These are phyloP conservation scores for Blepharisma japonicum DNA, from an alignment of 73 alveolate genomes.

Conservation along the genomic window DNA sequence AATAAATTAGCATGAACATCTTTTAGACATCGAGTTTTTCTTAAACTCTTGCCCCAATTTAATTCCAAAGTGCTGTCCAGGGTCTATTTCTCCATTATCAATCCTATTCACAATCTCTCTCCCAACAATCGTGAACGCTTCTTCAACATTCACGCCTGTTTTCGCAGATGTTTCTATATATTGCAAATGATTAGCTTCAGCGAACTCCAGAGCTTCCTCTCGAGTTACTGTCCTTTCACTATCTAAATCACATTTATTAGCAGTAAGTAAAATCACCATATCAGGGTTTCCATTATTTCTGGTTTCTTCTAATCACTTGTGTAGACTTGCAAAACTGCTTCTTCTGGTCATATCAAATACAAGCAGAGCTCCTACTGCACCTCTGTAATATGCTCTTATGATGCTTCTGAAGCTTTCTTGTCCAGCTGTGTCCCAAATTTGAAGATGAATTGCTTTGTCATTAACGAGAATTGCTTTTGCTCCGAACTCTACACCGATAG, in stretches of 20 bases:
- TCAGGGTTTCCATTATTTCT: conserved; percentile 42
- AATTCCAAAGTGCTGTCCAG: conserved; percentile 39
- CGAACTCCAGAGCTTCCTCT: conserved; percentile 70
- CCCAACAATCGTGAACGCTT: conserved; percentile 20
- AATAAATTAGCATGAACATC: not conserved
- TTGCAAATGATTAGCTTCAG: conserved; percentile 58
- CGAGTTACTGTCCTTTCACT: conserved; percentile 58
- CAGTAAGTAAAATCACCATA: conserved; percentile 37
- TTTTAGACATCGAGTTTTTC: no score
- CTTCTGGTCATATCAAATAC: conserved; percentile 84
- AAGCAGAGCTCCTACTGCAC: conserved; percentile 85
- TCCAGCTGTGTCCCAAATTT: conserved; percentile 98
- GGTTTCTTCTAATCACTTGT: conserved; percentile 52
- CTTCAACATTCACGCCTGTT: conserved; percentile 54
- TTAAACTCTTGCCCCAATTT: conserved; percentile 4
- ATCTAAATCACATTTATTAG: conserved; percentile 50
- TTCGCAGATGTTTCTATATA: conserved; percentile 86
- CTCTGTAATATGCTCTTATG: conserved; percentile 84
- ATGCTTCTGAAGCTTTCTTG: conserved; percentile 88
- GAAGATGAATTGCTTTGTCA: conserved; percentile 59
- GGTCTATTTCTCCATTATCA: conserved; percentile 29
- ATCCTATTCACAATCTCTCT: not conserved
- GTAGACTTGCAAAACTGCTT: conserved; percentile 52
- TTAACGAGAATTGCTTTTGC: conserved; percentile 75
- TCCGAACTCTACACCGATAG: conserved; percentile 95